phyloP scores from a whole-genome alignment of 257 asterid genomes.

The Haberlea rhodopensis region DNA sequence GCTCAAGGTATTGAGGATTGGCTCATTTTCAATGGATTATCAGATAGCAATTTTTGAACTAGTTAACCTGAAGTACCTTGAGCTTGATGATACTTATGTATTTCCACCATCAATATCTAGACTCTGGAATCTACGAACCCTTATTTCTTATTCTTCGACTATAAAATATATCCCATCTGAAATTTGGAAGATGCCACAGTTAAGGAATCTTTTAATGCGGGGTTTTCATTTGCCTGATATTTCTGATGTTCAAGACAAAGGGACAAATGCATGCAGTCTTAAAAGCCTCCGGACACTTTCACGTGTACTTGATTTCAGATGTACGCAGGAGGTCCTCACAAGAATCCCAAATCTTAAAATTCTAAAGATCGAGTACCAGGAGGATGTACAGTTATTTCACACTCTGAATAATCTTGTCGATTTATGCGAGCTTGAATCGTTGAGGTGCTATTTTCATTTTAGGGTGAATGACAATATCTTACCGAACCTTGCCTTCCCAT shows the following conservation, averaged over 20 bases:
- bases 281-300: conserved; percentile 2
- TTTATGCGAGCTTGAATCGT: neutral
- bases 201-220: neutral
- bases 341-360: conserved; percentile 8
- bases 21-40: neutral
- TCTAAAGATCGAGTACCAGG: neutral
- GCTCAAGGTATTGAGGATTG: neutral
- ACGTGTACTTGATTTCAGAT: neutral
- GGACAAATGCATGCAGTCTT: neutral
- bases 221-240: neutral
- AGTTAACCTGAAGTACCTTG: neutral
- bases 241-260: neutral
- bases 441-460: neutral
- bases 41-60: neutral
- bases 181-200: conserved; percentile 7
- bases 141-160: neutral
- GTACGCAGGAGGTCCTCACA: too few species aligned
- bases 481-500: neutral
- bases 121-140: neutral
- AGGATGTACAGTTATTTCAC: neutral
- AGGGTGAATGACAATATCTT: neutral
- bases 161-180: neutral
- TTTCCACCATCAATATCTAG: conserved; percentile 1
- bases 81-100: neutral
- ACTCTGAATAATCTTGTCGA: neutral